Conservation (phyloP, 768 basidiomycete genomes). For the Trametes sanguinea region DNA sequence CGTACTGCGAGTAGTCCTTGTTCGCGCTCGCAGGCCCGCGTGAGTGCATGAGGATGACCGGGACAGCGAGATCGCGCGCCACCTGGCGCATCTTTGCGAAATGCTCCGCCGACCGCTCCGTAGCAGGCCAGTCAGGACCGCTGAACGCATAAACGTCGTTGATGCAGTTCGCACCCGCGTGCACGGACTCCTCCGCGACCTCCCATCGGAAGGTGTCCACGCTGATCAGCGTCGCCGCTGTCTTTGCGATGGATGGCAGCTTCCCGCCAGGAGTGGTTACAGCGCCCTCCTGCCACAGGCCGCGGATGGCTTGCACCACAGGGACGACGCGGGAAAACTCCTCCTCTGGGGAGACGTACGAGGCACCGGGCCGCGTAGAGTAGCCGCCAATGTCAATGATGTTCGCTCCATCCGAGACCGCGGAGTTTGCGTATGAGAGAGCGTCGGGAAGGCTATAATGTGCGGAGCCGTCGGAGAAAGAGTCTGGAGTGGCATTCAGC, state of each 20-base stretch:
- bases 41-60: slow-evolving; percentile 93
- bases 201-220: slow-evolving; percentile 87
- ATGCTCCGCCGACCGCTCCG: slow-evolving; percentile 37
- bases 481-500: slow-evolving; percentile 92
- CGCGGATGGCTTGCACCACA: slow-evolving; percentile 60
- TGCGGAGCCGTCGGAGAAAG: slow-evolving; percentile 85
- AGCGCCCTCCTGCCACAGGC: slow-evolving; percentile 22
- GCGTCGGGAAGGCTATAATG: slow-evolving; percentile 57
- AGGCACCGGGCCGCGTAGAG: slow-evolving; percentile 85
- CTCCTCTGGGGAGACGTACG: slow-evolving; percentile 62
- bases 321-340: slow-evolving; percentile 77
- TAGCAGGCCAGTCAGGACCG: slow-evolving; percentile 53
- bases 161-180: slow-evolving; percentile 87
- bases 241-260: not conserved
- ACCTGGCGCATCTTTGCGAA: slow-evolving; percentile 64
- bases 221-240: slow-evolving; percentile 57
- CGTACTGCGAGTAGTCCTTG: slow-evolving; percentile 61
- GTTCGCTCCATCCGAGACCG: slow-evolving; percentile 60
- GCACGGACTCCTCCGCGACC: slow-evolving; percentile 74
- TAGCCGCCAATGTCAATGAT: slow-evolving; percentile 95
- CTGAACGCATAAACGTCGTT: slow-evolving; percentile 89
- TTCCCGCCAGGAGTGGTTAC: slow-evolving; percentile 1
- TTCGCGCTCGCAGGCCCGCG: slow-evolving; percentile 78
- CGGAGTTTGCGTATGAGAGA: slow-evolving; percentile 49
- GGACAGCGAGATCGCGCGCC: slow-evolving; percentile 65